A percentile compares a stretch with the other conserved stretches of the same genome.
Evolutionary conservation across 345 rosid genomes (phyloP).

Genomic region (Gossypium longicalyx): DNA sequence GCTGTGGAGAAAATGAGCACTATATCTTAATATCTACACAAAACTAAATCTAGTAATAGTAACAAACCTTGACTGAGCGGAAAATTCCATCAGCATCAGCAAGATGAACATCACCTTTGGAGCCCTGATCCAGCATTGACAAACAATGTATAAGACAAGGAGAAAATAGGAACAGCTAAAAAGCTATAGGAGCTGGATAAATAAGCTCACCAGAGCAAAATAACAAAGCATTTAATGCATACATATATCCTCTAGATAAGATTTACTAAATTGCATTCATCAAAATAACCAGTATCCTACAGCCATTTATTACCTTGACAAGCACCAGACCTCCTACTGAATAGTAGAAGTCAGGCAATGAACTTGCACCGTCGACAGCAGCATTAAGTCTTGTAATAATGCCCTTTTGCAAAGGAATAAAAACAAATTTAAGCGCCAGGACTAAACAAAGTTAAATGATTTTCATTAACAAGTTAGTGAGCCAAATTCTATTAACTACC

Average conservation of each 20-base stretch:
- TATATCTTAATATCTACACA: not conserved
- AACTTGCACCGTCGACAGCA: constrained; percentile 53
- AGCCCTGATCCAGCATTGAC: constrained; percentile 54
- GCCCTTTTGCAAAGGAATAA: constrained; percentile 39
- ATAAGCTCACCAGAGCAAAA: not conserved
- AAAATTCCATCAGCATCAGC: constrained; percentile 68
- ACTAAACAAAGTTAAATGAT: not conserved
- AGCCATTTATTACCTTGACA: constrained; percentile 58
- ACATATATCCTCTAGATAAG: not conserved
- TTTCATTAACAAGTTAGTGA: not conserved
- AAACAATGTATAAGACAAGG: constrained; percentile 6
- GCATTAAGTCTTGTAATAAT: constrained; percentile 59
- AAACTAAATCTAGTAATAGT: constrained; percentile 13
- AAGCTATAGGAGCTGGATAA: not conserved
- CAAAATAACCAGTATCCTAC: not conserved
- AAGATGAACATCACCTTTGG: constrained; percentile 55
- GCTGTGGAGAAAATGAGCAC: not conserved
- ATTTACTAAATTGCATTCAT: not conserved
- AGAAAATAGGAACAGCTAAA: constrained; percentile 6
- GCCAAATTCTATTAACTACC: constrained; percentile 37
- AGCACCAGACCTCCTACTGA: constrained; percentile 67
- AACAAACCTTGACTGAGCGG: constrained; percentile 79
- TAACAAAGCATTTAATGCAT: not conserved
- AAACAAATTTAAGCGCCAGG: not conserved
- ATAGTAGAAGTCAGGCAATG: constrained; percentile 70